Conservation (phyloP, 257 asterid species). For the Solanum pimpinellifolium region DNA sequence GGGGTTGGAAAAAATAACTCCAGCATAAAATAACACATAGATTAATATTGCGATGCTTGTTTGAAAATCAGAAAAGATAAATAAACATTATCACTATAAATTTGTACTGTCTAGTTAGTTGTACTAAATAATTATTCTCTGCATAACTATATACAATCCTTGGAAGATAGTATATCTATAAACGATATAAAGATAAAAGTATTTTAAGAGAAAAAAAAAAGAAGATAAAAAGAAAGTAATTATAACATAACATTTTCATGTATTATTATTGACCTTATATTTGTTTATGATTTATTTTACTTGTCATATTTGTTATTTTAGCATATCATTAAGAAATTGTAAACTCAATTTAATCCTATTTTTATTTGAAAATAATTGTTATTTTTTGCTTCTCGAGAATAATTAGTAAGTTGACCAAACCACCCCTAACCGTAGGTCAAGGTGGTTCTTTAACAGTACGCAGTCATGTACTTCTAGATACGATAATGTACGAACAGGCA, state of each 20-base stretch:
- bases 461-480: conserved; percentile 12
- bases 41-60: background rate
- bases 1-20: background rate
- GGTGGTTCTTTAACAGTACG: background rate
- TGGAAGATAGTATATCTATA: background rate
- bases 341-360: too few relatives aligned
- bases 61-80: too few relatives aligned
- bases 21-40: background rate
- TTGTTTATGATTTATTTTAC: too few relatives aligned
- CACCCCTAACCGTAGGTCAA: background rate
- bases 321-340: background rate
- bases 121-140: background rate
- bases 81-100: background rate
- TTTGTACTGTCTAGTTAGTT: background rate
- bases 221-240: background rate
- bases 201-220: too few relatives aligned
- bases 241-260: background rate
- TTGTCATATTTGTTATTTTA: too few relatives aligned
- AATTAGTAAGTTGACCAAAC: too few relatives aligned
- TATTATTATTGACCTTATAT: too few relatives aligned
- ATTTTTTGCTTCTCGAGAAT: background rate
- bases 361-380: too few relatives aligned
- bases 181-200: background rate
- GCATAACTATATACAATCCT: background rate
- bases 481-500: conserved; percentile 72